Base-by-base conservation (phyloP, 768 basidiomycete species). In the Termitomyces sp. region DNA sequence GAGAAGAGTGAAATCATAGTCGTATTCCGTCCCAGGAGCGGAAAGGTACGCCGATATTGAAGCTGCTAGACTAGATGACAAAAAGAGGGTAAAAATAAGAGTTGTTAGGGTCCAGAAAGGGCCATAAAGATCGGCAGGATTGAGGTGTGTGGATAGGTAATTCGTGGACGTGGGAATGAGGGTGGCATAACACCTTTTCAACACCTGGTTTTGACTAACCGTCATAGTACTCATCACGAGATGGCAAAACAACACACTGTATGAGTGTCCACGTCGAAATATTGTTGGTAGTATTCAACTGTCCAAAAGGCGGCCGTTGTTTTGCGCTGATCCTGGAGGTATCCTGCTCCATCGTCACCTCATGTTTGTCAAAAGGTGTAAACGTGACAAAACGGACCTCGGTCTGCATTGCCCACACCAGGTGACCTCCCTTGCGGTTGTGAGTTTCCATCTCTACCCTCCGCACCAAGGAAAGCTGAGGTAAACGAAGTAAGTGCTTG, bases 81-180 rank as follows among this genome's bases (percentile, higher is more conserved):
- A 83, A 76, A 95, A 98, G 56, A 98, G 84, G 0, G 88, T 80
- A 66, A 98, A 92, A 41, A 97, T 88, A 58, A 99, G 84, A 0
- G 96, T 98, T 1, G 94, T 96, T 35, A 97, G 81, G 0, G 95
- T 93, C 96, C 96, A 99, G 76, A 99, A 98, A 1, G 96, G 94
- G 0, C 95, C 95, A 66, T 91, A 89, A 38, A 91, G 81, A 66
- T 91, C 89, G 39, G 85, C 77, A 40, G 88, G 88, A 50, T 76
- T 80, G 32, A 87, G 77, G 56, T 86, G 82, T 12, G 80, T 78
- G 5, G 84, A 75, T 48, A 84, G 76, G 64, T 84, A 91, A 40
- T 81, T 78, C 3, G 82, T 71, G 29, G 85, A 80, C 27, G 79
- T 78, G n/a, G 89, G 89, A n/a, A 89, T 80, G 51, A 93, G 73